These are phyloP conservation scores for Kurtzmaniella quercitrusa DNA, from an alignment of 1,139 yeast species.

Conservation along the genomic window DNA sequence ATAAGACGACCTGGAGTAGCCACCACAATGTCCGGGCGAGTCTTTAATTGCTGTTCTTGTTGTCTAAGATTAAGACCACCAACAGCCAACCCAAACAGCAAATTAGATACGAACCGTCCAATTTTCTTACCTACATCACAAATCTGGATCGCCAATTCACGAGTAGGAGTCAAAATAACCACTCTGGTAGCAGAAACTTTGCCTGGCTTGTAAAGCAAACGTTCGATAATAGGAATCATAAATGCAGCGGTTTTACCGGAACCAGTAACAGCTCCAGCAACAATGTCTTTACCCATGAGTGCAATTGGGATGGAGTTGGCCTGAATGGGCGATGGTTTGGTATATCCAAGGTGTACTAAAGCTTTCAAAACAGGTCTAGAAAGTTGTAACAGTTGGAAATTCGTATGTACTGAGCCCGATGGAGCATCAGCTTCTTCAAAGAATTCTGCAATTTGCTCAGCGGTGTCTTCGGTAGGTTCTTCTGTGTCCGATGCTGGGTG, in stretches of 20 bases:
- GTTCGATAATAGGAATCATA: constrained; percentile 91
- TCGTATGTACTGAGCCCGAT: constrained; percentile 45
- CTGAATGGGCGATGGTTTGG: constrained; percentile 90
- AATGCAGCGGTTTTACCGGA: constrained; percentile 99
- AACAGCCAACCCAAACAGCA: constrained; percentile 88
- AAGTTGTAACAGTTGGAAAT: constrained; percentile 73
- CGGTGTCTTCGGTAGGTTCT: constrained; percentile 54
- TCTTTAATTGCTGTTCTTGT: constrained; percentile 89
- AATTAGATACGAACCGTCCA: constrained; percentile 68
- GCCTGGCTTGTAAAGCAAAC: constrained; percentile 83
- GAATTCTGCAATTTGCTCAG: constrained; percentile 68
- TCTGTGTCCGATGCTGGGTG: constrained; percentile 16
- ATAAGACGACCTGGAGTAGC: constrained; percentile 98
- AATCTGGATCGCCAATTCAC: constrained; percentile 97
- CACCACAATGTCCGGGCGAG: constrained; percentile 91
- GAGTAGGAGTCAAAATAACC: constrained; percentile 86
- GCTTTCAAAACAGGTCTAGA: constrained; percentile 91
- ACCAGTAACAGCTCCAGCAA: constrained; percentile 99
- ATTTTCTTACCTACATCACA: constrained; percentile 87
- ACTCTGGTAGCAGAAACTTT: constrained; percentile 86
- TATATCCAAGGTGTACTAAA: constrained; percentile 71
- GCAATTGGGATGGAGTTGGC: constrained; percentile 92
- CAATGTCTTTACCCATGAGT: constrained; percentile 85
- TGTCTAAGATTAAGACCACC: constrained; percentile 95
- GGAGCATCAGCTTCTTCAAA: constrained; percentile 48